Evolutionary conservation across 176 grass and related monocot genomes (phyloP).

Genomic region (Areca catechu): DNA sequence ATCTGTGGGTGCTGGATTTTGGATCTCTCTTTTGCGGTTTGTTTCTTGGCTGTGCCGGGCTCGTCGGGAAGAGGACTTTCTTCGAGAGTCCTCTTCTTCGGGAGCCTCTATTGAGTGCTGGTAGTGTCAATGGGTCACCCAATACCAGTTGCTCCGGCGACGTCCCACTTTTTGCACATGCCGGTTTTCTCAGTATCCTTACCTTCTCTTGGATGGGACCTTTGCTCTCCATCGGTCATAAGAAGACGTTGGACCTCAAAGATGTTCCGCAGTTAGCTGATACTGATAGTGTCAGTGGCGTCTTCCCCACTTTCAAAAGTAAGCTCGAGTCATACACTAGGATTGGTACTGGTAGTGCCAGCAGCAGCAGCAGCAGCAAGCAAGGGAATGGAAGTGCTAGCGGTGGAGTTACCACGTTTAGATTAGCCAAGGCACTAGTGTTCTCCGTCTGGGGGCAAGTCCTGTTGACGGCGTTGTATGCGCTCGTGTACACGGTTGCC

Average conservation of each 20-base stretch:
- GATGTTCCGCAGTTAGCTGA: constrained; percentile 55
- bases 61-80: constrained; percentile 15
- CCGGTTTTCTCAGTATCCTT: constrained; percentile 53
- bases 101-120: constrained; percentile 59
- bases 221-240: constrained; percentile 45
- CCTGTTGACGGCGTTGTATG: constrained; percentile 53
- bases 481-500: constrained; percentile 42
- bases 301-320: constrained; percentile 46
- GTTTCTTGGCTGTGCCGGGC: constrained; percentile 29
- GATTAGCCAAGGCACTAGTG: constrained; percentile 52
- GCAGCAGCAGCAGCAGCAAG: not conserved
- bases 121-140: not conserved
- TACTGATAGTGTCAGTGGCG: constrained; percentile 32
- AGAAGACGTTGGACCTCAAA: constrained; percentile 53
- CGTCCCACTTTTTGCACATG: constrained; percentile 39
- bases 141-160: not conserved
- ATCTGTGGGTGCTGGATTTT: constrained; percentile 47
- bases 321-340: constrained; percentile 34
- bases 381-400: not conserved
- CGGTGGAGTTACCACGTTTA: constrained; percentile 43
- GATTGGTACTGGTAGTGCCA: not conserved
- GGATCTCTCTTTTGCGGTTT: constrained; percentile 16
- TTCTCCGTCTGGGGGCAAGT: constrained; percentile 51
- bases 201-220: constrained; percentile 68
- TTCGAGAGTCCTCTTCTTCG: constrained; percentile 12